Evolutionary conservation across 345 rosid genomes (phyloP), one percentile per base, ranked within the genome.

Genomic region (Syzygium aromaticum): DNA sequence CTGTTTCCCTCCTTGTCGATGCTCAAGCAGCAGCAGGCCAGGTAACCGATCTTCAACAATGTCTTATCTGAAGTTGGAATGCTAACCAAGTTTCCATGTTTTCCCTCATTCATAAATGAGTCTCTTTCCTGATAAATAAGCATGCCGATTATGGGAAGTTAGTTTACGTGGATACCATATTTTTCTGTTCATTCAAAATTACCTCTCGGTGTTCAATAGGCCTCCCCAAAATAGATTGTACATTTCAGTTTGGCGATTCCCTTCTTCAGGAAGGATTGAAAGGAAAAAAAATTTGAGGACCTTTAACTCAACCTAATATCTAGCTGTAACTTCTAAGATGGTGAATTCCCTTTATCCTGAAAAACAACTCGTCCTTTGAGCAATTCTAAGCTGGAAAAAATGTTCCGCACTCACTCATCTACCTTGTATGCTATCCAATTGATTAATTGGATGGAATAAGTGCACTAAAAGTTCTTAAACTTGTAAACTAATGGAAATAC

Each of bases 1-100:
- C 99, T 84, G 98, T 94, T 61, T 96, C 99, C 88, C 95, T 97
- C 88, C 97, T 96, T 88, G 93, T 98, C 13, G 99, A 97, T 94
- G 97, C 99, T 51, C 87, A 96, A 54, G 98, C 98, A 86, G 90
- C 98, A 87, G 96, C 99, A 87, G 99, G 93, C 88, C 99, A 97
- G 98, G 99, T 95, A 54, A 57, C 51, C 53, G 4, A 3, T 25
- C 82, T 73, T 73, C 49, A 73, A 73, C 82, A 73, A 38, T 73
- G 25, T 38, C 15, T 73, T 10, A 73, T 73, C 49, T 73, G 82
- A 73, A 10, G 23, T 73, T 33, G 49, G 27, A 73, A 73, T 73
- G 49, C 46, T 38, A 21, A 73, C 27, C 14, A 73, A 67, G 40
- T 33, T 9, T 33, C 80, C 80, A 67, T 25, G 6, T 67, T 67